Evolutionary conservation across 495 filamentous ascomycete genomes (phyloP).

Genomic region (Parachaetomium inaequale): DNA sequence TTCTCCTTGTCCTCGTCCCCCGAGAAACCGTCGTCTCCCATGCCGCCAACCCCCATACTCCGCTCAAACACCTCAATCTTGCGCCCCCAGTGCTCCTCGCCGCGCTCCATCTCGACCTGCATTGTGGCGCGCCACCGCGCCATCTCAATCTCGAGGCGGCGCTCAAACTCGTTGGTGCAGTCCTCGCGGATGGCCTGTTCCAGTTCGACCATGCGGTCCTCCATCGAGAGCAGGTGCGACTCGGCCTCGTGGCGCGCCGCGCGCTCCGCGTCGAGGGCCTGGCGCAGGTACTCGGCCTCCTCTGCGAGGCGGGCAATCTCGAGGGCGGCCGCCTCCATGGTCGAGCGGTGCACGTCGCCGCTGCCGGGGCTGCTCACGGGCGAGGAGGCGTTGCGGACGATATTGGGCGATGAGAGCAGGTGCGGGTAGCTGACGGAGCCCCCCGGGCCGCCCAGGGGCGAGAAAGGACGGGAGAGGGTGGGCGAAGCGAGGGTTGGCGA

Average conservation of each 20-base stretch:
- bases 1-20: constrained; percentile 50
- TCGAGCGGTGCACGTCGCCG: constrained; percentile 51
- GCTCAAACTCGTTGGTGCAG: constrained; percentile 81
- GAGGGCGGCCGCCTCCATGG: constrained; percentile 69
- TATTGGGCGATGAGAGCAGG: constrained; percentile 22
- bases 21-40: constrained; percentile 17
- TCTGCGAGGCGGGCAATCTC: constrained; percentile 72
- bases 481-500: constrained; percentile 36
- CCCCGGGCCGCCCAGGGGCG: constrained; percentile 38
- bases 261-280: constrained; percentile 56
- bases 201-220: constrained; percentile 65
- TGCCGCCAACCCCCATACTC: constrained; percentile 49
- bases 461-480: constrained; percentile 32
- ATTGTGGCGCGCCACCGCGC: constrained; percentile 70
- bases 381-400: constrained; percentile 33
- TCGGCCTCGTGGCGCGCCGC: constrained; percentile 56
- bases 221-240: constrained; percentile 54
- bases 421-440: constrained; percentile 29
- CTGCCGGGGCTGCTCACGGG: constrained; percentile 50
- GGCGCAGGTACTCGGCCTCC: constrained; percentile 67
- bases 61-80: constrained; percentile 85
- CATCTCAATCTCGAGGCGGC: constrained; percentile 66
- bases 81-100: constrained; percentile 81
- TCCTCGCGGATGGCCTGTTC: constrained; percentile 91
- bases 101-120: constrained; percentile 66